Conservation (phyloP, 225 moss, liverwort and hornwort species). For the Antitrichia curtipendula region DNA sequence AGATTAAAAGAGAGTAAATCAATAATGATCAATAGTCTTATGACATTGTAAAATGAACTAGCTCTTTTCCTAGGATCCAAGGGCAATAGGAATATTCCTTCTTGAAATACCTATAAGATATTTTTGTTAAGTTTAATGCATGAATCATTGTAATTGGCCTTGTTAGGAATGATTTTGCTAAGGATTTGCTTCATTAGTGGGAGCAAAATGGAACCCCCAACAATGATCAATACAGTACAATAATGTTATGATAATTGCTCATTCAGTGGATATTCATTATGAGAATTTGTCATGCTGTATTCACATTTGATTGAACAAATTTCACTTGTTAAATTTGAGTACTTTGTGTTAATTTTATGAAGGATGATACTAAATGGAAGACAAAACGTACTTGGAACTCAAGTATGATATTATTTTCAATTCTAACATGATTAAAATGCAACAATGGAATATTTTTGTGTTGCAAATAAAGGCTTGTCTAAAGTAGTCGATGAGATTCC, state of each 20-base stretch:
- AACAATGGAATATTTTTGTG: not conserved
- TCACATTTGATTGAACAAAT: not conserved
- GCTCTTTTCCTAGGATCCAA: no score
- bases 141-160: not conserved
- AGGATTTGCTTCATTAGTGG: rapidly evolving
- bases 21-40: not conserved
- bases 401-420: not conserved
- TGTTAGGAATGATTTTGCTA: not conserved
- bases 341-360: not conserved
- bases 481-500: not conserved
- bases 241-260: not conserved
- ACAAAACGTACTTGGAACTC: not conserved
- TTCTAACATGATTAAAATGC: not conserved
- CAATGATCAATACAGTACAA: not conserved
- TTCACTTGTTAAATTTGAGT: not conserved
- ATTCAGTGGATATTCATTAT: not conserved
- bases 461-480: not conserved
- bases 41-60: no score
- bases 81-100: not conserved
- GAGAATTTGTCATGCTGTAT: not conserved
- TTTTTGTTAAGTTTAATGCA: not conserved
- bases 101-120: rapidly evolving
- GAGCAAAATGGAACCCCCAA: not conserved
- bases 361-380: not conserved
- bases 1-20: not conserved